Conservation (phyloP, 2,329 filamentous ascomycete genomes). For the Pochonia chlamydosporia region DNA sequence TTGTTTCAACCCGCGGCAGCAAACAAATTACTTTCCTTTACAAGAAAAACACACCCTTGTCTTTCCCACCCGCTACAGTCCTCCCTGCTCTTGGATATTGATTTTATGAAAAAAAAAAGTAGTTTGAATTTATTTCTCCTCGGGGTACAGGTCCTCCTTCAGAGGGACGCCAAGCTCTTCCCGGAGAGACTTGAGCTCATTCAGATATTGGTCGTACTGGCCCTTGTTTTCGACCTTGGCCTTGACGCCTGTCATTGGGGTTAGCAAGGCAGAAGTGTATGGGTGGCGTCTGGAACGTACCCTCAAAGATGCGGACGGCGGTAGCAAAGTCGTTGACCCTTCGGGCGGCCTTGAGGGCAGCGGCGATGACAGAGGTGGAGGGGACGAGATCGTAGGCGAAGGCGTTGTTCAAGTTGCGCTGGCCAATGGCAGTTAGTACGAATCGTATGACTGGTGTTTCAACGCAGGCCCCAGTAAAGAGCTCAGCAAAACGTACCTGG, state of each 20-base stretch:
- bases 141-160: constrained; percentile 89
- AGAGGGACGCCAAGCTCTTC: constrained; percentile 89
- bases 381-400: constrained; percentile 99
- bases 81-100: neutral
- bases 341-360: constrained; percentile 87
- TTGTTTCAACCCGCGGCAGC: constrained; percentile 11
- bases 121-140: constrained; percentile 38
- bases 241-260: constrained; percentile 70
- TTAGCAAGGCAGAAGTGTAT: neutral
- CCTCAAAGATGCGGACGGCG: constrained; percentile 97
- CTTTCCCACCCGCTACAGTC: neutral
- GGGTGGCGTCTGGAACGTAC: constrained; percentile 45
- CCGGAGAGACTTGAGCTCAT: constrained; percentile 85
- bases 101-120: constrained; percentile 6
- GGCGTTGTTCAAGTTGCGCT: constrained; percentile 97
- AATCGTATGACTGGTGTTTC: constrained; percentile 9
- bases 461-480: neutral
- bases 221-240: constrained; percentile 98
- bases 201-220: constrained; percentile 95
- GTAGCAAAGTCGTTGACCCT: constrained; percentile 98
- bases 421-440: constrained; percentile 11
- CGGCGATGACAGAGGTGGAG: constrained; percentile 81
- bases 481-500: constrained; percentile 60
- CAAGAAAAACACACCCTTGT: too few relatives aligned
- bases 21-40: constrained; percentile 4